Evolutionary conservation across 202 grass and related monocot species (phyloP).

Genomic region (Zoysia matrella): DNA sequence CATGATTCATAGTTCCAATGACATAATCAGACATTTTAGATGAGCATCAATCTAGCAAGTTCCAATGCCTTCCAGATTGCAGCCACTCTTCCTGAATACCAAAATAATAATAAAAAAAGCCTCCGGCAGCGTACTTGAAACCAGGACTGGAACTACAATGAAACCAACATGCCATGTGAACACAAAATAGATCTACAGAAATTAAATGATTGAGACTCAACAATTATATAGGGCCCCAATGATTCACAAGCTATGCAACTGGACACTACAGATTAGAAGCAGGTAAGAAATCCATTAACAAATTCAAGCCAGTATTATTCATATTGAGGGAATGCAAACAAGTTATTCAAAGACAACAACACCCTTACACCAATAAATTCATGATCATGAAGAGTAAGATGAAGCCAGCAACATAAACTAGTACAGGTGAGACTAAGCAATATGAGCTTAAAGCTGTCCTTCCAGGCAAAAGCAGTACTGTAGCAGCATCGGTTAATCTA

Average conservation of each 20-base stretch:
- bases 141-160: conserved; percentile 1
- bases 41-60: background rate
- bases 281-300: background rate
- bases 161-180: background rate
- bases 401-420: background rate
- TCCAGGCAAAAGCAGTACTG: background rate
- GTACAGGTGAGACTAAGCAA: conserved; percentile 2
- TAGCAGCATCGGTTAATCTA: background rate
- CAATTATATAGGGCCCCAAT: background rate
- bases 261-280: background rate
- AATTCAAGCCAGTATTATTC: background rate
- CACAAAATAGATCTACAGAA: background rate
- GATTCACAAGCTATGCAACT: background rate
- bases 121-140: conserved; percentile 12
- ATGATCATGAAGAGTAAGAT: background rate
- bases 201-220: background rate
- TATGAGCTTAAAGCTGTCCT: conserved; percentile 1
- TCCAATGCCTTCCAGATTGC: conserved; percentile 4
- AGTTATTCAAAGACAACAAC: background rate
- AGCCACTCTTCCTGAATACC: background rate
- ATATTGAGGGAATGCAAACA: background rate
- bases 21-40: background rate
- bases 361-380: background rate
- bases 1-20: background rate
- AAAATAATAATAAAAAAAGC: background rate